Evolutionary conservation across 768 basidiomycete genomes (phyloP), one percentile per base, ranked within the genome.

Genomic region (Tricholoma flavovirens): DNA sequence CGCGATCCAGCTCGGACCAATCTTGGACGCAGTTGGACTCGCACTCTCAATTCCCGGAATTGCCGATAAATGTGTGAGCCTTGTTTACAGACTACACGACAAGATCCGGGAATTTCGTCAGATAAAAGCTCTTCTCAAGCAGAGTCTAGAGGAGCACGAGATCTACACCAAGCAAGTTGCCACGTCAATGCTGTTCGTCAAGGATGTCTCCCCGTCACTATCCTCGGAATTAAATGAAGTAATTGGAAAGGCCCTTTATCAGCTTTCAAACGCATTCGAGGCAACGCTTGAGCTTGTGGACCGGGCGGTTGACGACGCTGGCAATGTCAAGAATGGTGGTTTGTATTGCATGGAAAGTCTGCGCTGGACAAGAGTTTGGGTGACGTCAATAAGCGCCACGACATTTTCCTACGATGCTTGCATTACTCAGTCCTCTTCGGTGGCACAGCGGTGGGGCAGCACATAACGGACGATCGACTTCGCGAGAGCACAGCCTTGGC

Each of bases 341-440:
- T 54, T 45, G 22, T 54, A 14, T 46, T 54, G 14, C 32, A 54
- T 29, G 53, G 53, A 29, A 54, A 38, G 24, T 32, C 53, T 12
- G 53, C 22, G n/a, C 22, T 54, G n/a, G 53, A 54, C 6, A 54
- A 38, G 53, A 43, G 53, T 26, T 46, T 54, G 30, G 26, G 22
- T 5, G 53, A 54, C 17, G 42, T 54, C 26, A 43, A 54, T 8
- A 54, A 54, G 40, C 53, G 40, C 26, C 53, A 54, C 24, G 40
- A 54, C 14, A 26, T 54, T 19, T 54, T 54, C 24, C 32, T 54
- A n/a, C 53, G 53, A 42, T 54, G 53, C 40, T 22, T 54, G 29
- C 53, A 54, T 33, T 54, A 54, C 45, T 54, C 53, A 11, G 53
- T 54, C 12, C 40, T 54, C 32, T 54, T 54, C 12, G 53, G 53